Conservation (phyloP, 768 basidiomycete genomes). For the Coprinellus aureogranulatus region DNA sequence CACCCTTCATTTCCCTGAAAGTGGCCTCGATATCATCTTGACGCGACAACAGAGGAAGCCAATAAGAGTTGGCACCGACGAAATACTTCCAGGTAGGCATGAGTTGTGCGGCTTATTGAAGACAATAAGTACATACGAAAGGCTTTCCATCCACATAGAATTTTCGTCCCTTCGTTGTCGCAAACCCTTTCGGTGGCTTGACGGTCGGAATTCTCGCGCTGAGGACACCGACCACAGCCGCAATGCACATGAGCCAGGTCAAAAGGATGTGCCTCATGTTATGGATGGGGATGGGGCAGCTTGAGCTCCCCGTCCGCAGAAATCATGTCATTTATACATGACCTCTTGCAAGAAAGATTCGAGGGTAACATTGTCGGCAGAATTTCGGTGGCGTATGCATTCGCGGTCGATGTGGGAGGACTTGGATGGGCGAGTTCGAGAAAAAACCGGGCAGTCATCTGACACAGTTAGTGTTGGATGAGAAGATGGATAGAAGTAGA, state of each 20-base stretch:
- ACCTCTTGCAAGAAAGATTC: not conserved
- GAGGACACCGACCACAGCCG: not conserved
- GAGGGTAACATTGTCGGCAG: slow-evolving; percentile 1
- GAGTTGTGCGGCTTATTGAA: not conserved
- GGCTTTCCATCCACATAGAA: slow-evolving; percentile 51
- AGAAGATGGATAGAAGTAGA: too few relatives aligned
- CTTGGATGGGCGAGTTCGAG: too few relatives aligned
- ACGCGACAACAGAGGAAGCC: slow-evolving; percentile 53
- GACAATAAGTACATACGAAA: slow-evolving; percentile 34
- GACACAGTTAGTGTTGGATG: too few relatives aligned
- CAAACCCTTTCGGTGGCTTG: slow-evolving; percentile 38
- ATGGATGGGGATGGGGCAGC: not conserved
- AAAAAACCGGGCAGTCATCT: too few relatives aligned
- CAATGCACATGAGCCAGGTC: slow-evolving; percentile 3
- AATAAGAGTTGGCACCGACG: slow-evolving; percentile 56
- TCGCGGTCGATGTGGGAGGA: too few relatives aligned
- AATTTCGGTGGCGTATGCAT: not conserved
- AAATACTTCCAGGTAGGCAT: slow-evolving; percentile 31
- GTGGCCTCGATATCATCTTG: slow-evolving; percentile 48
- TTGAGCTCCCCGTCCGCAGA: not conserved
- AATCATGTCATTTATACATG: not conserved
- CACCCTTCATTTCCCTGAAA: slow-evolving; percentile 45
- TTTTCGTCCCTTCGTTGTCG: slow-evolving; percentile 37
- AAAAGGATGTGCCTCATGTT: slow-evolving; percentile 5
- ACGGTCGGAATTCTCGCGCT: not conserved